These are phyloP conservation scores for Glycine soja DNA, from an alignment of 306 rosid species.

Conservation along the genomic window DNA sequence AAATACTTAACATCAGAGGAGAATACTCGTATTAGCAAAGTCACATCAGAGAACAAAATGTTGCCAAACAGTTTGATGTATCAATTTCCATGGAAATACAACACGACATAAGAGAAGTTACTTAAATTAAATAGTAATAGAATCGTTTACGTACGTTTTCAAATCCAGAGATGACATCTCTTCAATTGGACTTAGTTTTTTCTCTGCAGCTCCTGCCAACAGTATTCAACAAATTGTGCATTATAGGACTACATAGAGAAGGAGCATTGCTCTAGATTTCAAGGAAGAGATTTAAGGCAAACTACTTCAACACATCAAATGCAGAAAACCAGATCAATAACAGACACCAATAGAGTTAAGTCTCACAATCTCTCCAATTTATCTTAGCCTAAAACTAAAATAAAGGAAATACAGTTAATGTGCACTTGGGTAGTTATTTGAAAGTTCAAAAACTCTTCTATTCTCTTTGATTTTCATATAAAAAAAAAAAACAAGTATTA, in stretches of 20 bases:
- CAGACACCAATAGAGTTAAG: conserved; percentile 38
- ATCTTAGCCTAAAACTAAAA: neutral
- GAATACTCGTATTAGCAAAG: conserved; percentile 11
- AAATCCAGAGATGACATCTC: conserved; percentile 86
- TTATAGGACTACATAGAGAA: conserved; percentile 37
- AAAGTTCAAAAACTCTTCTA: conserved; percentile 17
- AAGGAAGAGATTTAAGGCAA: conserved; percentile 27
- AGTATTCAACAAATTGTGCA: conserved; percentile 43
- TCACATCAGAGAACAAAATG: conserved; percentile 41
- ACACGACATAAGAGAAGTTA: conserved; percentile 19
- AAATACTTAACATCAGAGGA: conserved; percentile 6
- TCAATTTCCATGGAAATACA: conserved; percentile 17
- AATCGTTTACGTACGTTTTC: conserved; percentile 77
- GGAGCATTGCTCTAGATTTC: conserved; percentile 42
- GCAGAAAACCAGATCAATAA: conserved; percentile 33
- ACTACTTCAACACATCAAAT: conserved; percentile 38
- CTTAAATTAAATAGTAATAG: conserved; percentile 35
- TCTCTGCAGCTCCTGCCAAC: conserved; percentile 75
- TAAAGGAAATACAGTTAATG: neutral
- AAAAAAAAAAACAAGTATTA: neutral
- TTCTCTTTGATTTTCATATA: conserved; percentile 27
- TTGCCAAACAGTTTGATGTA: conserved; percentile 8
- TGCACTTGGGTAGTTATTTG: neutral
- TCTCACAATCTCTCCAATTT: conserved; percentile 6
- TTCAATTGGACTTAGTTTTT: conserved; percentile 68